Evolutionary conservation across 163 green algal species (phyloP), one percentile per base, ranked within the genome.

Genomic region (Chloromonas sp.): DNA sequence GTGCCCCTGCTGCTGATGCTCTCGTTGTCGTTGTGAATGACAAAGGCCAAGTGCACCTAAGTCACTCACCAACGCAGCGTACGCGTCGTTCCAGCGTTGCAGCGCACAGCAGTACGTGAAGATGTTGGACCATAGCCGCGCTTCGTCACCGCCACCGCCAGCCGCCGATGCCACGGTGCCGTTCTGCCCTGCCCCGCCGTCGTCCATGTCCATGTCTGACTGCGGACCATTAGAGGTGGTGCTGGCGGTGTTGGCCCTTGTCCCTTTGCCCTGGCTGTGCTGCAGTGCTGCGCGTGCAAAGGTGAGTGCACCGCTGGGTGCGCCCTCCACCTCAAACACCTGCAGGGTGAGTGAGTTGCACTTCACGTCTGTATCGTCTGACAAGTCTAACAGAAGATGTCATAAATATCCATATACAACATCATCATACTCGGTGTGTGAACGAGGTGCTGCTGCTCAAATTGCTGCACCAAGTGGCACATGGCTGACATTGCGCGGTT

Each of bases 231-330:
- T 71, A 13, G 0, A 74, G 14, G 13, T 36, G 60, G 58, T 2
- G 62, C 77, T 77, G 82, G 81, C 83, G 2, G 81, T 66, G 0
- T 58, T 82, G 60, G 84, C 91, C 79, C 36, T 92, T 36, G 36
- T 36, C 36, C 36, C 36, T 36, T 36, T 36, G 36, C 36, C 36
- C 36, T 36, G 36, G 36, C 36, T 36, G 36, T 36, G 87, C 83
- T 88, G 84, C 77, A 93, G 79, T 0, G 92, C 93, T 0, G 92
- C 93, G n/a, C 88, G 84, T 0, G 94, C 94, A 89, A 94, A 95
- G 15, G 82, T 84, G n/a, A 91, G 83, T 0, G 94, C 93, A 1
- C 88, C 92, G 61, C 89, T 82, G 0, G 87, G 87, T 1, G 83
- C 84, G 0, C 92, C 87, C 88, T 94, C 86, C 0, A 86, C 85